Percentiles rank a stretch among this genome's conserved stretches.
phyloP scores from a whole-genome alignment of 2,329 filamentous ascomycete species.

The Lachnellula hyalina region DNA sequence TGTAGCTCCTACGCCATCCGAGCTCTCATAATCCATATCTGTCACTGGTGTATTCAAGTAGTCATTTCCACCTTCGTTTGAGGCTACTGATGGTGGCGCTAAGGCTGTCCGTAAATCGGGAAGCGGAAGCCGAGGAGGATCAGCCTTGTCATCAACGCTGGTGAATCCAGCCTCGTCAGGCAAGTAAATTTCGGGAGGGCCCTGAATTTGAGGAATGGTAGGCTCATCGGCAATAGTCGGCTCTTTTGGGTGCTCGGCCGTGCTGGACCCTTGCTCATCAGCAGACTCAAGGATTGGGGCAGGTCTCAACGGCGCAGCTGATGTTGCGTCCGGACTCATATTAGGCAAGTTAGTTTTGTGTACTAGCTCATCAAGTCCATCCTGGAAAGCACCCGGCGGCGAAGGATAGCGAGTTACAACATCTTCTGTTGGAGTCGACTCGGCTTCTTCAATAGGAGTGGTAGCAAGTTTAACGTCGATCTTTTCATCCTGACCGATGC shows the following conservation, averaged over 20 bases:
- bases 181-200: constrained; percentile 9
- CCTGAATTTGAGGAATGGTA: not conserved
- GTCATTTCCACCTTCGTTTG: constrained; percentile 17
- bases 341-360: constrained; percentile 16
- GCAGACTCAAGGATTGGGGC: constrained; percentile 8
- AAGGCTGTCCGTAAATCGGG: constrained; percentile 25
- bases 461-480: constrained; percentile 26
- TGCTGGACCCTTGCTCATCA: constrained; percentile 6
- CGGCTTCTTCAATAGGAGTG: constrained; percentile 17
- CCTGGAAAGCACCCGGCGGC: constrained; percentile 15
- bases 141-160: constrained; percentile 3
- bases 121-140: constrained; percentile 19
- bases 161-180: constrained; percentile 10
- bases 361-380: constrained; percentile 11
- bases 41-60: constrained; percentile 25
- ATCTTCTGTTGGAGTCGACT: constrained; percentile 15
- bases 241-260: not conserved
- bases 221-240: not conserved
- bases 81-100: constrained; percentile 16
- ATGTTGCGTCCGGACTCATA: constrained; percentile 13
- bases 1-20: constrained; percentile 19
- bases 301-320: constrained; percentile 5
- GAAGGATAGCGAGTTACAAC: constrained; percentile 10
- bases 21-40: constrained; percentile 31
- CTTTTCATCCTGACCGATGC: constrained; percentile 22